Evolutionary conservation across 306 rosid species (phyloP), one percentile per base, ranked within the genome.

Genomic region (Abrus precatorius): DNA sequence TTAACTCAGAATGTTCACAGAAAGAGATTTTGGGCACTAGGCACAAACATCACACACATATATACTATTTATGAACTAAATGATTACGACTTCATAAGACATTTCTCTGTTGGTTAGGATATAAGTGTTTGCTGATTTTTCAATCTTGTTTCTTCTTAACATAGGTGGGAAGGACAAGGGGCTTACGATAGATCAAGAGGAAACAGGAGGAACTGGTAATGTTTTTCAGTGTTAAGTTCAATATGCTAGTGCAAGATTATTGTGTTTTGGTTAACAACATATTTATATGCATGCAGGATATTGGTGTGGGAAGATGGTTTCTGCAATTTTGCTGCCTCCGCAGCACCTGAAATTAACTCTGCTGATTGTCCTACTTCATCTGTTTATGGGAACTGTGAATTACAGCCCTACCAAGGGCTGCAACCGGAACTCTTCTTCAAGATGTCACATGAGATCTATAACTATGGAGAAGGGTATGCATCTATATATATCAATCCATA

Each of bases 381-480:
- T 1, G 87, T 87, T 59, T 86, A 90, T 30, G 89, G 92, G 13
- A 88, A 89, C 88, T 86, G 88, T 85, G 94, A 93, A 27, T 85
- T 91, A 74, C 97, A 89, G 55, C 91, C 84, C 61, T 88, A 84
- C 82, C 97, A 88, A 59, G 98, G 98, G 27, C 86, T 96, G 36
- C 97, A 93, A 67, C 98, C 98, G 1, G 99, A 96, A 85, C 97
- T 93, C 67, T 96, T 96, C 91, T 96, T 96, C 92, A 96, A 96
- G 93, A 93, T 96, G 99, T 96, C 99, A 27, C 99, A 96, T 76
- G 99, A 96, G 98, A 96, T 96, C 94, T 96, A 96, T 75, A 96
- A 96, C 87, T 96, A 89, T 61, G 99, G 99, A 43, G 99, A 96
- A 88, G 99, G 99, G 99, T 93, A 87, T 66, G 74, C 49, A 10